Percentiles rank a stretch among this genome's conserved stretches.
phyloP scores from a whole-genome alignment of 2,329 filamentous ascomycete genomes.

The Colletotrichum incanum region DNA sequence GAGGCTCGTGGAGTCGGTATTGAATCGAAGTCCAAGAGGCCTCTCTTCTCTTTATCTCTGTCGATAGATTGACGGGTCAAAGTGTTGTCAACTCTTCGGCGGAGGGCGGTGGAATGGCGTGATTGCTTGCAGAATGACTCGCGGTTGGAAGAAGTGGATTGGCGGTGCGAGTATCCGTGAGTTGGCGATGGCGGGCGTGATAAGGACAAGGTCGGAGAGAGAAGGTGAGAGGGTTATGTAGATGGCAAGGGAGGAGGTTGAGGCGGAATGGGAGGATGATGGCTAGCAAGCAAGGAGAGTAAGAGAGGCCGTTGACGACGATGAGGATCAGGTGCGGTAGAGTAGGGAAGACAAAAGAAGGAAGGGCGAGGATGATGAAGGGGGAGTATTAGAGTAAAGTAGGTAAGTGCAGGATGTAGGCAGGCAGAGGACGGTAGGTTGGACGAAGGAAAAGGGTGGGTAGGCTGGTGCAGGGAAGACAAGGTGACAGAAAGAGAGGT shows the following conservation, averaged over 20 bases:
- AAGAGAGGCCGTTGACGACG: constrained; percentile 42
- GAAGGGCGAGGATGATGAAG: constrained; percentile 31
- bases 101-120: constrained; percentile 36
- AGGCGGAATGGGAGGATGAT: constrained; percentile 43
- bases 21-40: constrained; percentile 25
- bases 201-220: constrained; percentile 13
- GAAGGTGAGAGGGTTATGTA: constrained; percentile 1
- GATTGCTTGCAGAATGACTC: constrained; percentile 42
- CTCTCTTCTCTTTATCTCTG: constrained; percentile 41
- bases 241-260: constrained; percentile 36
- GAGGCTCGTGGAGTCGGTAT: constrained; percentile 7
- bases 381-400: constrained; percentile 46
- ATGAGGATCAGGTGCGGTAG: constrained; percentile 31
- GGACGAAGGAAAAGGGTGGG: constrained; percentile 45
- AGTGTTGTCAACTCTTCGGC: constrained; percentile 25
- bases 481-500: constrained; percentile 53
- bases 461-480: constrained; percentile 52
- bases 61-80: constrained; percentile 36
- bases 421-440: constrained; percentile 45
- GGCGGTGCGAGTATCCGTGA: constrained; percentile 27
- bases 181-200: not conserved
- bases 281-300: constrained; percentile 41
- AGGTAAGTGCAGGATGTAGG: constrained; percentile 39
- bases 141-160: constrained; percentile 11
- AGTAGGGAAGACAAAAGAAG: constrained; percentile 16